A percentile compares a stretch with the other conserved stretches of the same genome.
phyloP scores from a whole-genome alignment of 768 basidiomycete species.

The Mycena polygramma region DNA sequence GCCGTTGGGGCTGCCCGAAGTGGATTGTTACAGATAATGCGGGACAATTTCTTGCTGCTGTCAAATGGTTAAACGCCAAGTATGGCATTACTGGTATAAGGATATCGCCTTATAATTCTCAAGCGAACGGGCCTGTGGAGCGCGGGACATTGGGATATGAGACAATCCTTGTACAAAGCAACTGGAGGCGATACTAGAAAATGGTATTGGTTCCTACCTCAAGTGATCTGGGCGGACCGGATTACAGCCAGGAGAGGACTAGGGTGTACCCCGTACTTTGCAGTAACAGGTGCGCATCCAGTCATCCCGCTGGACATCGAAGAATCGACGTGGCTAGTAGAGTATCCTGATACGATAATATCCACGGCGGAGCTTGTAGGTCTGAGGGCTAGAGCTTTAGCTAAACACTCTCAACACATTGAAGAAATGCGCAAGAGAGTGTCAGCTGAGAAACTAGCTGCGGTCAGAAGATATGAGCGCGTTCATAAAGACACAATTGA shows the following conservation, averaged over 20 bases:
- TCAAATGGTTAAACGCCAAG: conserved; percentile 31
- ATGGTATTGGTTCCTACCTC: conserved; percentile 47
- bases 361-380: conserved; percentile 42
- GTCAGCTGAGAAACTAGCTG: conserved; percentile 25
- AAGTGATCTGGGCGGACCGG: conserved; percentile 52
- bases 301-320: conserved; percentile 44
- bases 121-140: conserved; percentile 55
- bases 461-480: conserved; percentile 39
- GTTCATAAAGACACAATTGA: conserved; percentile 29
- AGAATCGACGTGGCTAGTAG: conserved; percentile 46
- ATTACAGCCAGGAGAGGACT: conserved; percentile 40
- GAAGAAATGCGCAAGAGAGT: conserved; percentile 36
- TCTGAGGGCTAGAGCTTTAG: conserved; percentile 36
- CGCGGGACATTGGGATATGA: conserved; percentile 45
- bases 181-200: conserved; percentile 42
- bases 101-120: conserved; percentile 58
- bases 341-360: conserved; percentile 33
- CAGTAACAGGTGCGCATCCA: conserved; percentile 49
- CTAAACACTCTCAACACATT: conserved; percentile 39
- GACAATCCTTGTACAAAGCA: conserved; percentile 40
- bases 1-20: conserved; percentile 39
- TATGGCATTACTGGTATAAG: conserved; percentile 55
- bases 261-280: conserved; percentile 48
- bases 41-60: conserved; percentile 36
- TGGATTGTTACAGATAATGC: conserved; percentile 6